Evolutionary conservation across 1,139 yeast species (phyloP).

Genomic region (Lodderomyces jiufengensis): DNA sequence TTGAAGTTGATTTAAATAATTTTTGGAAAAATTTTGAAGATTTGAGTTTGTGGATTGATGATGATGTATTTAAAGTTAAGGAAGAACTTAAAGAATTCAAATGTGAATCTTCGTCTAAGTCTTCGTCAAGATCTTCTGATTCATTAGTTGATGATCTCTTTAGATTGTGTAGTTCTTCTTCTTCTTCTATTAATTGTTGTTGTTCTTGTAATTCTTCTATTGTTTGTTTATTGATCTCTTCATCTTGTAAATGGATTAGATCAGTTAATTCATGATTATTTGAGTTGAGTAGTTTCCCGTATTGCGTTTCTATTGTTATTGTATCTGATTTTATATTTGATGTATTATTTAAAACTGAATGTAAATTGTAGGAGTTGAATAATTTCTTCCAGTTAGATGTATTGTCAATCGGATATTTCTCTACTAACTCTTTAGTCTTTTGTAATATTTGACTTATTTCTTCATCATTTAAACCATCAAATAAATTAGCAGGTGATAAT

Average conservation of each 20-base stretch:
- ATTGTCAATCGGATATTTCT: slow-evolving; percentile 22
- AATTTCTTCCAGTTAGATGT: slow-evolving; percentile 28
- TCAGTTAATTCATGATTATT: slow-evolving; percentile 10
- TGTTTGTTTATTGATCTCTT: slow-evolving; percentile 26
- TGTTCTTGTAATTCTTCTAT: slow-evolving; percentile 19
- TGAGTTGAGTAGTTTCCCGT: slow-evolving; percentile 7
- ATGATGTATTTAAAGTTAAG: slow-evolving; percentile 30
- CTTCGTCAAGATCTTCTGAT: slow-evolving; percentile 4
- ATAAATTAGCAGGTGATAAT: slow-evolving; percentile 32
- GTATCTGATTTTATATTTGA: slow-evolving; percentile 12
- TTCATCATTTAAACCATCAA: slow-evolving; percentile 26
- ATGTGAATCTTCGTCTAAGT: slow-evolving; percentile 20
- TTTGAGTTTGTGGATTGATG: slow-evolving; percentile 29
- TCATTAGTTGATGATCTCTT: slow-evolving; percentile 9
- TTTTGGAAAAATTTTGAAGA: slow-evolving; percentile 34
- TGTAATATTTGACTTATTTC: slow-evolving; percentile 37
- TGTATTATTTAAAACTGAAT: slow-evolving; percentile 26
- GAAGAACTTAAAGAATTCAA: slow-evolving; percentile 38
- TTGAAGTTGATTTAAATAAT: slow-evolving; percentile 15
- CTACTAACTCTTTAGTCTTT: slow-evolving; percentile 28
- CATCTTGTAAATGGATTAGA: slow-evolving; percentile 28
- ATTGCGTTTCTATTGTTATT: slow-evolving; percentile 2
- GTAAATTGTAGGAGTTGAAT: slow-evolving; percentile 30
- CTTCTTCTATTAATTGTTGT: slow-evolving; percentile 20
- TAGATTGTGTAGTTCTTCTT: slow-evolving; percentile 20